Conservation (phyloP, 495 filamentous ascomycete genomes). For the Alectoria sarmentosa region DNA sequence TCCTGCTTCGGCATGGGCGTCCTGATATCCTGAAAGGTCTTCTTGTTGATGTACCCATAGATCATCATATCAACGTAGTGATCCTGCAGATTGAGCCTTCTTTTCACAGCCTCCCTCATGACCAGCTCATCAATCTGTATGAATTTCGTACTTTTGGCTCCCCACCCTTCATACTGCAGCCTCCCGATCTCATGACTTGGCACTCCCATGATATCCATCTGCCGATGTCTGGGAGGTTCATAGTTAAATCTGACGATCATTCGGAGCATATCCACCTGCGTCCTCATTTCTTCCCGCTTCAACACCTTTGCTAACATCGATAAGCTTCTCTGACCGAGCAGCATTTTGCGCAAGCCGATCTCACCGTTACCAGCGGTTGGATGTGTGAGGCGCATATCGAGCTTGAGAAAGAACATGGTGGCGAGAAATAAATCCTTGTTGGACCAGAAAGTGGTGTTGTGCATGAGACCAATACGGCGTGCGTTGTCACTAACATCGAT, state of each 20-base stretch:
- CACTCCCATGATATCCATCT: constrained; percentile 39
- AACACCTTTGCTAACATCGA: constrained; percentile 44
- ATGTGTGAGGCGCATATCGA: constrained; percentile 52
- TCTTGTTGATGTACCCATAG: constrained; percentile 47
- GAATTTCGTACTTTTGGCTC: constrained; percentile 35
- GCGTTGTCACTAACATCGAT: constrained; percentile 52
- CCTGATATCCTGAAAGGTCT: constrained; percentile 34
- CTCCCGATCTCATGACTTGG: constrained; percentile 41
- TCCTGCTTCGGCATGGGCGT: constrained; percentile 21
- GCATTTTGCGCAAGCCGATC: constrained; percentile 41
- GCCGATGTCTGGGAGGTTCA: constrained; percentile 17
- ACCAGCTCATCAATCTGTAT: constrained; percentile 51
- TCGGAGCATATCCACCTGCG: constrained; percentile 36
- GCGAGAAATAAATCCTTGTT: constrained; percentile 47
- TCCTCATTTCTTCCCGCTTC: constrained; percentile 34
- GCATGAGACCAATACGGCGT: constrained; percentile 43
- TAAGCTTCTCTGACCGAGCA: constrained; percentile 53
- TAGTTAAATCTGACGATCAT: constrained; percentile 39
- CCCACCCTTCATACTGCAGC: constrained; percentile 47
- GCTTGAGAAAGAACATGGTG: constrained; percentile 53
- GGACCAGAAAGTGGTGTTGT: constrained; percentile 41
- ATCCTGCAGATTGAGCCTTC: constrained; percentile 39
- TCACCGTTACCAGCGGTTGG: constrained; percentile 37
- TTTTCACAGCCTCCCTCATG: constrained; percentile 39
- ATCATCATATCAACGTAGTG: constrained; percentile 43